Percentiles rank a stretch among this genome's conserved stretches.
Conservation (phyloP, 108 stramenopile genomes). For the Cyclotella baltica region DNA sequence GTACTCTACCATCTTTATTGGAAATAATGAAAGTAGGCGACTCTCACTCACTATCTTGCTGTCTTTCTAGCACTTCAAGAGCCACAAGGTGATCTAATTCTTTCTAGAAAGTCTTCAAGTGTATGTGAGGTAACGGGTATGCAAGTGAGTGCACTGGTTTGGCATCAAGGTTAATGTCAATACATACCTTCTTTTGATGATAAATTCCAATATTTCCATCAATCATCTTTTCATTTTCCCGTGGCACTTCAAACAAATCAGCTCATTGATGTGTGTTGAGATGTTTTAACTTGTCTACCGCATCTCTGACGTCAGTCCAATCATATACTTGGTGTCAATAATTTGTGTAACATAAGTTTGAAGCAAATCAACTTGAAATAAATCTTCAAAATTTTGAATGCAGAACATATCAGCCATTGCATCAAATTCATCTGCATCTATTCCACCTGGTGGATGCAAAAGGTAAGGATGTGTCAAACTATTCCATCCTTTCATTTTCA, state of each 20-base stretch:
- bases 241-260: conserved; percentile 20
- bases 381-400: background rate
- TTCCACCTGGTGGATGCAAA: background rate
- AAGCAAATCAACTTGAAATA: background rate
- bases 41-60: background rate
- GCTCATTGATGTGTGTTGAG: conserved; percentile 30
- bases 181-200: conserved; percentile 40
- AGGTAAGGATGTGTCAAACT: background rate
- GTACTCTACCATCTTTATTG: too few relatives aligned
- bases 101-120: conserved; percentile 32
- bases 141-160: conserved; percentile 30
- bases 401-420: background rate
- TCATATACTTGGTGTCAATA: conserved; percentile 54
- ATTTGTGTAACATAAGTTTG: conserved; percentile 24
- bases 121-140: conserved; percentile 29
- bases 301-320: conserved; percentile 9
- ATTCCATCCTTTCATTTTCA: background rate
- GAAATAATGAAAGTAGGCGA: conserved; percentile 7
- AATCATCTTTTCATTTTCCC: conserved; percentile 27
- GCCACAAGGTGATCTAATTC: conserved; percentile 27
- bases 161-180: conserved; percentile 35
- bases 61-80: conserved; percentile 7
- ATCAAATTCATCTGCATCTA: background rate
- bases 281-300: conserved; percentile 43
- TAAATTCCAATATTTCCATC: conserved; percentile 46